phyloP scores from a whole-genome alignment of 768 basidiomycete genomes.

The Termitomyces eurrhizus region DNA sequence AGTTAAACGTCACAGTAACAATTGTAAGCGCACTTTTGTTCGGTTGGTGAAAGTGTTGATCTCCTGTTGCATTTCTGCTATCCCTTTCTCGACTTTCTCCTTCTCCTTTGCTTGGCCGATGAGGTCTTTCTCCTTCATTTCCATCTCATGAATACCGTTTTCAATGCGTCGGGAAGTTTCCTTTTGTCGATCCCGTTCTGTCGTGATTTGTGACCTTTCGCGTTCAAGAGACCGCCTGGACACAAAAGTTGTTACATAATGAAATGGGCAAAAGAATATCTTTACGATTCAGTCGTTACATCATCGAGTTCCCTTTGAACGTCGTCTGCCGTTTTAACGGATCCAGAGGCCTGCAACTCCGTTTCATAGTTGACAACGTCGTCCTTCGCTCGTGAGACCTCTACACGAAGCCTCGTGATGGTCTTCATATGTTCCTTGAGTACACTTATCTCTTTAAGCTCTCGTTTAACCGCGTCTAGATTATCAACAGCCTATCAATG shows the following conservation, averaged over 20 bases:
- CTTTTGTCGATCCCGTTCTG: constrained; percentile 62
- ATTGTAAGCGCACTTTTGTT: constrained; percentile 42
- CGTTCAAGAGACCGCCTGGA: constrained; percentile 62
- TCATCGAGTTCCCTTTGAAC: constrained; percentile 75
- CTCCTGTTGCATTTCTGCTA: constrained; percentile 57
- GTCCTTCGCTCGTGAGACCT: constrained; percentile 53
- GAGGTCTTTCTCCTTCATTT: constrained; percentile 57
- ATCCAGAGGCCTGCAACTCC: constrained; percentile 68
- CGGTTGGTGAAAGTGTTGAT: constrained; percentile 38
- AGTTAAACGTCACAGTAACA: not conserved
- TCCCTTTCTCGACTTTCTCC: constrained; percentile 48
- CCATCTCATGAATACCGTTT: constrained; percentile 56
- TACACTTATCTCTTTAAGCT: constrained; percentile 53
- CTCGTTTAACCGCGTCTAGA: constrained; percentile 49
- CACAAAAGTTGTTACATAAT: not conserved
- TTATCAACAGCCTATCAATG: constrained; percentile 46
- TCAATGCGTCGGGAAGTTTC: constrained; percentile 51
- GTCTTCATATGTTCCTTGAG: constrained; percentile 61
- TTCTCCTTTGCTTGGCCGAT: constrained; percentile 58
- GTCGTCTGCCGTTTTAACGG: constrained; percentile 78
- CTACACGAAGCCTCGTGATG: constrained; percentile 54
- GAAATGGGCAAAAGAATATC: constrained; percentile 5
- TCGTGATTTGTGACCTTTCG: constrained; percentile 51
- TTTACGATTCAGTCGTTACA: constrained; percentile 64
- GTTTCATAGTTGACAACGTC: constrained; percentile 65